A percentile compares a stretch with the other conserved stretches of the same genome.
These are phyloP conservation scores for Magnaporthales sp. DNA, from an alignment of 2,329 filamentous ascomycete genomes.

Conservation along the genomic window DNA sequence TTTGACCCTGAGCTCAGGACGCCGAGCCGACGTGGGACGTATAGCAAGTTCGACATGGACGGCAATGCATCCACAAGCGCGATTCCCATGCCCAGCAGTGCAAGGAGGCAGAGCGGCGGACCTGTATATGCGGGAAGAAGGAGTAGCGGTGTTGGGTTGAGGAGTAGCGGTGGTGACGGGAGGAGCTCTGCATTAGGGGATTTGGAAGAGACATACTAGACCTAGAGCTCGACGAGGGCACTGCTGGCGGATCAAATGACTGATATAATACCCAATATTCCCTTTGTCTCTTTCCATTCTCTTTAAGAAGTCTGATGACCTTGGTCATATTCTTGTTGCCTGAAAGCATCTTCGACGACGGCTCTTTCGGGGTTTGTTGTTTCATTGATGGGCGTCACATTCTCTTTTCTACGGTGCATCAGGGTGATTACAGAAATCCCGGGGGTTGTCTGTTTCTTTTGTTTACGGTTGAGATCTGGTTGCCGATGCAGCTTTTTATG, in stretches of 20 bases:
- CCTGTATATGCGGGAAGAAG: conserved; percentile 19
- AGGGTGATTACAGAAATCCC: background rate
- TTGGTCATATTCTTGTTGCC: background rate
- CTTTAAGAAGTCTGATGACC: background rate
- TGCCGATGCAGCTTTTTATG: background rate
- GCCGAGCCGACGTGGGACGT: conserved; percentile 47
- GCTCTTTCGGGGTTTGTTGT: background rate
- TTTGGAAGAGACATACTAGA: conserved; percentile 45
- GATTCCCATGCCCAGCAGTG: conserved; percentile 39
- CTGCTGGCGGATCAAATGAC: background rate
- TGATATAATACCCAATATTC: background rate
- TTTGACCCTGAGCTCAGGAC: conserved; percentile 34
- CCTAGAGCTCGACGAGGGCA: background rate
- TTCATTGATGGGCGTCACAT: background rate
- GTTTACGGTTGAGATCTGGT: background rate
- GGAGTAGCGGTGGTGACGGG: conserved; percentile 13
- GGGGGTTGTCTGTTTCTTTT: background rate
- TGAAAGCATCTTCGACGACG: background rate
- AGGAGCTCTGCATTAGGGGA: conserved; percentile 33
- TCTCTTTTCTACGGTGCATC: background rate
- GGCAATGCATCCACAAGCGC: conserved; percentile 24
- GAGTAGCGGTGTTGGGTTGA: conserved; percentile 26
- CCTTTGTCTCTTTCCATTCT: background rate
- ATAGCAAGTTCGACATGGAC: conserved; percentile 34
- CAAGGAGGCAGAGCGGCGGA: conserved; percentile 21